Percentiles rank a stretch among this genome's conserved stretches.
phyloP scores from a whole-genome alignment of 2,329 filamentous ascomycete genomes.

The Neocucurbitaria cava region DNA sequence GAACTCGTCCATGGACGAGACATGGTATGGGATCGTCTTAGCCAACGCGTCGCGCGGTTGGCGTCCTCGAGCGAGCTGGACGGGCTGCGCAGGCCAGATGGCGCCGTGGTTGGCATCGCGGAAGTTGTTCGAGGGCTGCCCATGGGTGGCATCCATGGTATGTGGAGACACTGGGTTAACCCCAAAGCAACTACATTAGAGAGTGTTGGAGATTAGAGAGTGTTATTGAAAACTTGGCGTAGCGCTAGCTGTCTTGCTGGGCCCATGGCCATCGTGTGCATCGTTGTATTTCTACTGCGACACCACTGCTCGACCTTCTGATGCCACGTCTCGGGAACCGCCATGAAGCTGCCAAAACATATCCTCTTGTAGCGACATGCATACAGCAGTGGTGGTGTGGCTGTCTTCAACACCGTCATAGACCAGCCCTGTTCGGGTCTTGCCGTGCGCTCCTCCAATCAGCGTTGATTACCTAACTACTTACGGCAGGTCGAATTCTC shows the following conservation, averaged over 20 bases:
- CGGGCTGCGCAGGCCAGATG: conserved; percentile 26
- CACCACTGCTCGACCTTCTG: too few relatives aligned
- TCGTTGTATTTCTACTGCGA: background rate
- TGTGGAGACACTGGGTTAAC: conserved; percentile 22
- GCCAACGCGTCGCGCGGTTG: conserved; percentile 47
- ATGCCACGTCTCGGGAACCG: too few relatives aligned
- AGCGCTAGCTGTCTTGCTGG: background rate
- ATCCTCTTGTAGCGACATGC: too few relatives aligned
- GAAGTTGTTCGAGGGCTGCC: conserved; percentile 12
- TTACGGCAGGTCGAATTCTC: too few relatives aligned
- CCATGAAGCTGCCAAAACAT: too few relatives aligned
- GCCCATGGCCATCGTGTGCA: background rate
- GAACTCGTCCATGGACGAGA: conserved; percentile 45
- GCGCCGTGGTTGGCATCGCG: conserved; percentile 19
- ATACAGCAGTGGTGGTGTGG: too few relatives aligned
- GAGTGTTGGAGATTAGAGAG: background rate
- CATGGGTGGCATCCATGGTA: conserved; percentile 31
- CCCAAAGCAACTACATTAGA: conserved; percentile 7
- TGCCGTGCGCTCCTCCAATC: too few relatives aligned
- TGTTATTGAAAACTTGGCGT: background rate
- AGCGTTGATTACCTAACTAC: too few relatives aligned
- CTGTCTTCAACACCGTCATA: too few relatives aligned
- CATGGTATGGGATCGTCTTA: conserved; percentile 39
- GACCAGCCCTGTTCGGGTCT: too few relatives aligned
- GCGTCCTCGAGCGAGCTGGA: conserved; percentile 45